A percentile compares a stretch with the other conserved stretches of the same genome.
Evolutionary conservation across 768 basidiomycete genomes (phyloP).

Genomic region (Phallus indusiatus): DNA sequence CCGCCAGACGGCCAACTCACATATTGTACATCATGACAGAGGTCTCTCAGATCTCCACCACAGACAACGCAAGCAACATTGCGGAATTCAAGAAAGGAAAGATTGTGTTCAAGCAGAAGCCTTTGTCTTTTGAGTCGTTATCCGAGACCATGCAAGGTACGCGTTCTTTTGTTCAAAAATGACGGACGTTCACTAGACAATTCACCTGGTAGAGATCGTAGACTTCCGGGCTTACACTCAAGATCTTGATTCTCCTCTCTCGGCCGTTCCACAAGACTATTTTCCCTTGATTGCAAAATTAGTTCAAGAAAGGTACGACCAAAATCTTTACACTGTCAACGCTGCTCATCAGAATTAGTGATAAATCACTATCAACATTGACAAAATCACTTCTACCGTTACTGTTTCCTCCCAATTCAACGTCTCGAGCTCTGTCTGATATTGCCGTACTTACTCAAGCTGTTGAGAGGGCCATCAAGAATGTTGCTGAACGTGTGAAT

Average conservation of each 20-base stretch:
- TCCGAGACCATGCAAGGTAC: slow-evolving; percentile 76
- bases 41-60: background rate
- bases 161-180: slow-evolving; percentile 13
- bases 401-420: slow-evolving; percentile 44
- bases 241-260: slow-evolving; percentile 40
- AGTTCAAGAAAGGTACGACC: slow-evolving; percentile 70
- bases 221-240: slow-evolving; percentile 54
- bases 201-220: slow-evolving; percentile 49
- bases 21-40: slow-evolving; percentile 3
- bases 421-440: slow-evolving; percentile 29
- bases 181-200: slow-evolving; percentile 12
- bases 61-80: slow-evolving; percentile 18
- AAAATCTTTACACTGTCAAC: background rate
- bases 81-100: slow-evolving; percentile 72
- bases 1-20: too few relatives aligned
- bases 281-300: slow-evolving; percentile 71
- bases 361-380: slow-evolving; percentile 55
- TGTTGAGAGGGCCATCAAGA: slow-evolving; percentile 59
- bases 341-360: slow-evolving; percentile 36
- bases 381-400: slow-evolving; percentile 61
- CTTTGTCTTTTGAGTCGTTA: slow-evolving; percentile 62
- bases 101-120: slow-evolving; percentile 67
- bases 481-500: slow-evolving; percentile 58
- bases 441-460: slow-evolving; percentile 26
- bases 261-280: slow-evolving; percentile 56